These are phyloP conservation scores for Phaseolus lunatus DNA, from an alignment of 306 rosid species.

Conservation along the genomic window DNA sequence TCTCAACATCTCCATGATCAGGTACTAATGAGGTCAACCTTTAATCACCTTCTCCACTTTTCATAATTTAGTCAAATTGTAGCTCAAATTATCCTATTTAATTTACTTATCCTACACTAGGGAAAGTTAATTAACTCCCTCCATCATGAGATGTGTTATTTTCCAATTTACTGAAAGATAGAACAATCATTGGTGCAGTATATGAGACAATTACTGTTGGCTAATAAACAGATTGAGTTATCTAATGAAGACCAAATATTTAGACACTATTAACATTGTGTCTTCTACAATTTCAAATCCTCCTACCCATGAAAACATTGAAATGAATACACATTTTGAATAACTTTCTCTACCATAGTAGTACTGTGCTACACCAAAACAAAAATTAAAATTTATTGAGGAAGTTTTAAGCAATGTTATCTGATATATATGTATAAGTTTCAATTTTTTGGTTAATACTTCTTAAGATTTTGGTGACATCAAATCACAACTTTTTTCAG, in stretches of 20 bases:
- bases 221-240: not conserved
- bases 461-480: not conserved
- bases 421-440: not conserved
- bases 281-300: not conserved
- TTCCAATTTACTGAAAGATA: not conserved
- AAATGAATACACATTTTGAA: not conserved
- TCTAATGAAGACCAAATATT: too few species aligned
- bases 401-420: not conserved
- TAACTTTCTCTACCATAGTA: not conserved
- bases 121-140: not conserved
- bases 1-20: not conserved
- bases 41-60: not conserved
- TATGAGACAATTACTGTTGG: not conserved
- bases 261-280: not conserved
- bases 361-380: not conserved
- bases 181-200: not conserved
- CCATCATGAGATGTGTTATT: not conserved
- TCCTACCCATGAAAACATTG: not conserved
- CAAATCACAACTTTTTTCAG: not conserved
- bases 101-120: not conserved
- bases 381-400: not conserved
- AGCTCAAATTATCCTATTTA: not conserved
- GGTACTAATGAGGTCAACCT: slow-evolving; percentile 1
- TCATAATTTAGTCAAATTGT: not conserved
- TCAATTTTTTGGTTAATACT: not conserved